These are phyloP conservation scores for Hemileccinum impolitum DNA, from an alignment of 768 basidiomycete genomes.

Conservation along the genomic window DNA sequence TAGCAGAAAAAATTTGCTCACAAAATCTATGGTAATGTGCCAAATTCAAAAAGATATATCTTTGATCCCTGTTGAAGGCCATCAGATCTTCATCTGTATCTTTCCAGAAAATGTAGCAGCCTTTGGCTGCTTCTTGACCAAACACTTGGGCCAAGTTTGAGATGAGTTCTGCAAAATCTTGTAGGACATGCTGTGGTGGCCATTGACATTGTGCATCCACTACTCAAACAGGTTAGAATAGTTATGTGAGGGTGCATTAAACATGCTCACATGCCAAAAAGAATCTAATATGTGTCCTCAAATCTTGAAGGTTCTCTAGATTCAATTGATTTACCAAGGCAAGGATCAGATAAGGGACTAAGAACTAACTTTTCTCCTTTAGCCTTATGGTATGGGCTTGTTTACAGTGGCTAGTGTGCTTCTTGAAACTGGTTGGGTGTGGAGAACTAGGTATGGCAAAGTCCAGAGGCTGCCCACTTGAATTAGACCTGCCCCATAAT, in stretches of 20 bases:
- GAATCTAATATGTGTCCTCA: conserved; percentile 1
- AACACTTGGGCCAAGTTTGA: conserved; percentile 3
- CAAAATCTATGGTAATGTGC: conserved; percentile 10
- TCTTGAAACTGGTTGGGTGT: neutral
- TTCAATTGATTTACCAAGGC: neutral
- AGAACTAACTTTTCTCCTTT: conserved; percentile 1
- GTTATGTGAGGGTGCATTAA: no score
- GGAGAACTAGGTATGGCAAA: neutral
- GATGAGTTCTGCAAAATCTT: conserved; percentile 6
- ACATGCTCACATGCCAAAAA: conserved; percentile 9
- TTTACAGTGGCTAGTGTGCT: conserved; percentile 4
- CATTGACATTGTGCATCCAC: neutral
- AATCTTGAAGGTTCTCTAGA: neutral
- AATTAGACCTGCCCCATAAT: neutral
- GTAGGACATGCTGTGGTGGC: neutral
- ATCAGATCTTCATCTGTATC: conserved; percentile 15
- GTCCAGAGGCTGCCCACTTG: neutral
- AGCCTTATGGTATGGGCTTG: conserved; percentile 3
- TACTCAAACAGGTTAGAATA: neutral
- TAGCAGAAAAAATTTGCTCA: neutral
- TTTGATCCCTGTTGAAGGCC: conserved; percentile 18
- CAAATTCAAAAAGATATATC: conserved; percentile 12
- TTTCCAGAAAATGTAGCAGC: conserved; percentile 17
- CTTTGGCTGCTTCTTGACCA: neutral
- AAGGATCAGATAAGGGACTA: no score